These are phyloP conservation scores for Calonectria multiphialidica DNA, from an alignment of 2,329 filamentous ascomycete species.

Conservation along the genomic window DNA sequence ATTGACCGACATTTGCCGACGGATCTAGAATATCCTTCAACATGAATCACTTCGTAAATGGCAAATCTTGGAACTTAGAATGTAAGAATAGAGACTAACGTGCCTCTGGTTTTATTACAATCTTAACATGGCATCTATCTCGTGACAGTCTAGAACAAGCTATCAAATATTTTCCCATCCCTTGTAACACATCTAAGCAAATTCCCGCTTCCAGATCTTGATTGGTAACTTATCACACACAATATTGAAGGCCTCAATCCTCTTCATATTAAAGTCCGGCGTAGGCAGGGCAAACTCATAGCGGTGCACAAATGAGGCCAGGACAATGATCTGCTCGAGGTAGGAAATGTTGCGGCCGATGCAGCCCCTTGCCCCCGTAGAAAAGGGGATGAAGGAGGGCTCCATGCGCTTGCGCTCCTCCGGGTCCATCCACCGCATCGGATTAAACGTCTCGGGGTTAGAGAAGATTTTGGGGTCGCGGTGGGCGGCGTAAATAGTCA, in stretches of 20 bases:
- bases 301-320: slow-evolving; percentile 55
- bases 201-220: slow-evolving; percentile 29
- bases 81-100: neutral
- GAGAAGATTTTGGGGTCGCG: slow-evolving; percentile 53
- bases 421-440: slow-evolving; percentile 53
- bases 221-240: slow-evolving; percentile 23
- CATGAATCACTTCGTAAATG: too few relatives aligned
- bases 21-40: too few relatives aligned
- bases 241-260: slow-evolving; percentile 28
- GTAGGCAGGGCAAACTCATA: slow-evolving; percentile 50
- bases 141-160: neutral
- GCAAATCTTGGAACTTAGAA: neutral
- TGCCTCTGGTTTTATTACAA: neutral
- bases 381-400: slow-evolving; percentile 53
- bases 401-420: slow-evolving; percentile 47
- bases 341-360: slow-evolving; percentile 52
- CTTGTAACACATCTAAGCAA: neutral
- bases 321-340: slow-evolving; percentile 57
- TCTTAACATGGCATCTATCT: neutral
- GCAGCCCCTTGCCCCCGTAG: slow-evolving; percentile 53
- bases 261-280: slow-evolving; percentile 20
- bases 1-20: too few relatives aligned
- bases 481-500: slow-evolving; percentile 51
- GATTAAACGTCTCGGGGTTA: slow-evolving; percentile 50
- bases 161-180: neutral